Evolutionary conservation across 139 green algal species (phyloP), one percentile per base, ranked within the genome.

Genomic region (Chlorella sp.): DNA sequence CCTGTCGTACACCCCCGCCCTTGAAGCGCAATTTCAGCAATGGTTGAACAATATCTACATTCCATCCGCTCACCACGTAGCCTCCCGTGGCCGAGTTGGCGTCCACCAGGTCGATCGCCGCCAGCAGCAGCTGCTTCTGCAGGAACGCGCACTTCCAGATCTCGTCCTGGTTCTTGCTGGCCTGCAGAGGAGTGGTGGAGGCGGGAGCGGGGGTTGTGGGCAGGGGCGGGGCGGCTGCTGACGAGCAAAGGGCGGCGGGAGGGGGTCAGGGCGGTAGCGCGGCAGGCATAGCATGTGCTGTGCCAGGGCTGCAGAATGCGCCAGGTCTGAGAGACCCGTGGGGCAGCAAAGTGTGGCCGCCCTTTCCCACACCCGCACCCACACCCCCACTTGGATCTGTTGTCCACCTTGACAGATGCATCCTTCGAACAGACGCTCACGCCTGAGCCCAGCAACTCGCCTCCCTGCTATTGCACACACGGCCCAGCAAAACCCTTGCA

Each of bases 91-190:
- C 96, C 87, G 88, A 96, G 64, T 93, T 92, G 12, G 97, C 96
- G 88, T 99, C 95, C 57, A 99, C 96, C 88, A 99, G 91, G 94
- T 99, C 98, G 57, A 99, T 99, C 53, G 98, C 98, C 3, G 98
- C 95, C 89, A 99, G 94, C 76, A 99, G 94, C 90, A 99, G 95
- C 95, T 99, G 94, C 93, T 99, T 99, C 88, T 91, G 88, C 60
- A 99, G 96, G 92, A 97, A 92, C 0, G 96, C 95, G 91, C 96
- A 98, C 42, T 96, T 94, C 92, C 95, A 98, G 88, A 99, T 99
- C 92, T 99, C 98, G 22, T 95, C 90, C 85, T 95, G 91, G 81
- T 69, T 93, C 93, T 99, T 99, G 91, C 83, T 95, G 66, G 89
- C 91, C 93, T 94, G 89, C 86, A 83, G 40, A 39, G 24, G 66